A percentile compares a stretch with the other conserved stretches of the same genome.
Evolutionary conservation across 2,329 filamentous ascomycete species (phyloP).

Genomic region (Paraphaeosphaeria sporulosa): DNA sequence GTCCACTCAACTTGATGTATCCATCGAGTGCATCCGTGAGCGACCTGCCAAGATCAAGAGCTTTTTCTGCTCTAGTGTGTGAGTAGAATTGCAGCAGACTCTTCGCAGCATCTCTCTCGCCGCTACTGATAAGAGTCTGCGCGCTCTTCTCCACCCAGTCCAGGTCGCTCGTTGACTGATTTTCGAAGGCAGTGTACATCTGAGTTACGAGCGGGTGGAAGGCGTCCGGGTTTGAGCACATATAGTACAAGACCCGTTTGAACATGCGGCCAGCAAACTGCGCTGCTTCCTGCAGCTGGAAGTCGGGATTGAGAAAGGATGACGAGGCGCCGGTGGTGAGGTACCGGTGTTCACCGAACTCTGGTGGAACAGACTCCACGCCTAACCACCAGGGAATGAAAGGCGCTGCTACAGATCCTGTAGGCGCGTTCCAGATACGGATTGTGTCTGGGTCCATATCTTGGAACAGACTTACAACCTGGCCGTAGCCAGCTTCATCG

Average conservation of each 20-base stretch:
- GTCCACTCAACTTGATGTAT: slow-evolving; percentile 34
- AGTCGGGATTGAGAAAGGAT: slow-evolving; percentile 45
- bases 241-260: slow-evolving; percentile 41
- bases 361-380: slow-evolving; percentile 37
- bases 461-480: slow-evolving; percentile 39
- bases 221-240: slow-evolving; percentile 35
- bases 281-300: slow-evolving; percentile 40
- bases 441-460: slow-evolving; percentile 40
- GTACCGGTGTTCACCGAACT: slow-evolving; percentile 47
- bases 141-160: slow-evolving; percentile 35
- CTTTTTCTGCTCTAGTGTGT: slow-evolving; percentile 36
- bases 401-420: slow-evolving; percentile 44
- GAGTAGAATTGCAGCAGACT: slow-evolving; percentile 35
- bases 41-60: slow-evolving; percentile 31
- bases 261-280: slow-evolving; percentile 37
- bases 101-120: slow-evolving; percentile 24
- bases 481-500: slow-evolving; percentile 48
- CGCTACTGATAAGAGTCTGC: slow-evolving; percentile 25
- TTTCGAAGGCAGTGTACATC: slow-evolving; percentile 39
- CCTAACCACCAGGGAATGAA: slow-evolving; percentile 48
- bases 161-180: slow-evolving; percentile 31
- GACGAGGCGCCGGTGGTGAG: slow-evolving; percentile 43
- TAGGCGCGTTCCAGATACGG: slow-evolving; percentile 46
- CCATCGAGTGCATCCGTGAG: slow-evolving; percentile 35
- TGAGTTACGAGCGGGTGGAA: slow-evolving; percentile 33